A percentile compares a stretch with the other conserved stretches of the same genome.
Conservation (phyloP, 768 basidiomycete genomes). For the Lyophyllum decastes region DNA sequence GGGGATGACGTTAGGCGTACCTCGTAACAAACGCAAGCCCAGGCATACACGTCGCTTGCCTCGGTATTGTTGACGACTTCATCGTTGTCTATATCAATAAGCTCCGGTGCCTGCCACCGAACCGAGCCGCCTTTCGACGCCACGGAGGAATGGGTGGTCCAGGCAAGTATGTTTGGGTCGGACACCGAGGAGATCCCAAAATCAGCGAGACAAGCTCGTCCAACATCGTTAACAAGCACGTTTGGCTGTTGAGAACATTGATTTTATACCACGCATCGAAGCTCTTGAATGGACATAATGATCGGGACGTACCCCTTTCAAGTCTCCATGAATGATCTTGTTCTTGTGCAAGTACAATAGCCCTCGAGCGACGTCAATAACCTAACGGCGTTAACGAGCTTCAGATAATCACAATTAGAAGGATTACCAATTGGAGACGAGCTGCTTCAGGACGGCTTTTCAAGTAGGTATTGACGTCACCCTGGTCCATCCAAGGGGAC, state of each 20-base stretch:
- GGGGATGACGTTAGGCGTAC: background rate
- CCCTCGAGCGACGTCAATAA: background rate
- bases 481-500: constrained; percentile 15
- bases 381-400: background rate
- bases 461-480: constrained; percentile 3
- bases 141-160: background rate
- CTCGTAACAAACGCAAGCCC: constrained; percentile 4
- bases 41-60: constrained; percentile 9
- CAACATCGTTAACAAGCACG: background rate
- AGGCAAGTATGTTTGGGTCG: background rate
- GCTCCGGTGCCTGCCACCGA: constrained; percentile 12
- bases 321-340: background rate
- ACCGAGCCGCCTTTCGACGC: background rate
- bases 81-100: background rate
- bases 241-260: background rate
- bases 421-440: background rate
- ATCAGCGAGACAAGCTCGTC: background rate
- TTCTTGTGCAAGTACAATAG: background rate
- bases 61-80: background rate
- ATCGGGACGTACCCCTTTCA: background rate
- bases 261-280: background rate
- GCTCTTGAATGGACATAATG: background rate
- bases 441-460: background rate
- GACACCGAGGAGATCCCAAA: background rate
- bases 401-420: background rate